Evolutionary conservation across 1,284 basidiomycete species (phyloP), one percentile per base, ranked within the genome.

Genomic region (Athelia sp.): DNA sequence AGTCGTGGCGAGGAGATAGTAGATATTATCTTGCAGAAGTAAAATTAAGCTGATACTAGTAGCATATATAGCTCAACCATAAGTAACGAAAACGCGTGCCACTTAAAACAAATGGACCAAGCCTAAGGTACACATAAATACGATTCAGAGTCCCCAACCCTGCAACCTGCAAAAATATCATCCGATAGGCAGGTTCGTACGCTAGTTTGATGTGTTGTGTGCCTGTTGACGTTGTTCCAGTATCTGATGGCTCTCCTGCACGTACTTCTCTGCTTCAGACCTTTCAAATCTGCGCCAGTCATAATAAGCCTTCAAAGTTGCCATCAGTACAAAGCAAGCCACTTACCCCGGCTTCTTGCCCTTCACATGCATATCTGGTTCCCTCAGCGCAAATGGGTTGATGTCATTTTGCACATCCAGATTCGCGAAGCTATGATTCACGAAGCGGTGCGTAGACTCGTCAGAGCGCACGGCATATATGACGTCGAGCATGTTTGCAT

Each of bases 371-470:
- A 95, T 93, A 54, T 86, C 79, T 10, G 93, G 90, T 62, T 97
- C 93, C n/a, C 85, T 79, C 32, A 96, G 70, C 4, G 92, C 92
- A 61, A 97, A 96, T 0, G 94, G 94, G 63, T 95, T 97, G 55
- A 93, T 81, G 64, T 97, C 94, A 36, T 76, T 81, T 40, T 76
- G 67, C 24, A 76, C 74, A 56, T 92, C 73, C 45, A 98, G 74
- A 66, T 93, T 93, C 10, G 93, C 93, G 19, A 97, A 73, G 52
- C 87, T 91, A 69, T 97, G 93, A 67, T 97, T 95, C 54, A 93
- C 91, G 60, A 93, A 96, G 50, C 94, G 78, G 62, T 98, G 94
- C 0, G 90, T 93, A 2, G 87, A 84, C 65, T 98, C 96, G 66
- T 99, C 96, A 13, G 92, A 93, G 48, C 90, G 80, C 17, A 99